Evolutionary conservation across 805 yeast species (phyloP), one percentile per base, ranked within the genome.

Genomic region (Wickerhamomyces kurtzmanii): DNA sequence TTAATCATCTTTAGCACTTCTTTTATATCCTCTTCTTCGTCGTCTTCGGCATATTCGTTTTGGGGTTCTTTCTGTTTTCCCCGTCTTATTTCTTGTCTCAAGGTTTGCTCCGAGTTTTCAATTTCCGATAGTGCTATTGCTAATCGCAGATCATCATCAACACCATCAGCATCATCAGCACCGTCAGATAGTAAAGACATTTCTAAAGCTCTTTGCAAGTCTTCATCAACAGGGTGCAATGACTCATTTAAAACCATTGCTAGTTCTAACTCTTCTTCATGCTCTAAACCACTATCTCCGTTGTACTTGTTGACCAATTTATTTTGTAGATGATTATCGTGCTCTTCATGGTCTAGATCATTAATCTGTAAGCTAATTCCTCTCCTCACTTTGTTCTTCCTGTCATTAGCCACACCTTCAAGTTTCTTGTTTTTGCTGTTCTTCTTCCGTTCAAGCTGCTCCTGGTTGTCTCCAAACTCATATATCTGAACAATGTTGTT

Each of bases 231-330:
- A 6, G 20, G 36, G n/a, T 43, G 34, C 14, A 42, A 5, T 1
- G 50, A 45, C 5, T 29, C 13, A 20, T 40, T 44, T 18, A 45
- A 19, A 1, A 44, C 49, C 36, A 43, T 39, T 0, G 50, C 52
- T 10, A 47, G 26, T 25, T 47, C 48, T 3, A 47, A 22, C 17
- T 47, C 43, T 18, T 47, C 52, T 4, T 36, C 34, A 5, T 29
- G 35, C 1, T 31, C 25, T 3, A 40, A 14, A 8, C 38, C 44
- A n/a, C n/a, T n/a, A 9, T 25, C 32, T 4, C 50, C 50, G 25
- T 47, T 45, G 24, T 42, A 47, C 26, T 38, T 39, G 6, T 29
- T 30, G 13, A 42, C 12, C n/a, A 42, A 12, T 21, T 31, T 23
- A 15, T 34, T 38, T 6, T 40, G 25, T 22, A 34, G 28, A 12